A percentile compares a stretch with the other conserved stretches of the same genome.
These are phyloP conservation scores for Aureobasidium pullulans DNA, from an alignment of 2,329 filamentous ascomycete species.

Conservation along the genomic window DNA sequence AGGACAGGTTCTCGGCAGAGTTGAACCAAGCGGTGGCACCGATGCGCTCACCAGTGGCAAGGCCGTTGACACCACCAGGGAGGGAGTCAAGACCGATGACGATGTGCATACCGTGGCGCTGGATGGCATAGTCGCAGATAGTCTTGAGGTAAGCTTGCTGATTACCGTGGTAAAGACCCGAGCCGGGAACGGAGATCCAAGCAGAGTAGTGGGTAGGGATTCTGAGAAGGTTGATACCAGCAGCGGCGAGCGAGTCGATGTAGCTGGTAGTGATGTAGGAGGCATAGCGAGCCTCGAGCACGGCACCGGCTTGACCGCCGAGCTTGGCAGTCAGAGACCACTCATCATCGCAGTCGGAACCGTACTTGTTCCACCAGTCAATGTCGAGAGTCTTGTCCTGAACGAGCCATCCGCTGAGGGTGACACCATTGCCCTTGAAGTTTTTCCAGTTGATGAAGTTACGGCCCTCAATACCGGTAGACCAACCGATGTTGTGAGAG, in stretches of 20 bases:
- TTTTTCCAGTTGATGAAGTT: constrained; percentile 19
- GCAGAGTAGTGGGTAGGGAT: constrained; percentile 16
- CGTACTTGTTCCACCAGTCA: constrained; percentile 10
- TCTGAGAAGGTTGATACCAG: constrained; percentile 14
- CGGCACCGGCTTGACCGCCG: constrained; percentile 22
- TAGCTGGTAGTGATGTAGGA: constrained; percentile 18
- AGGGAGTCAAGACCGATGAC: constrained; percentile 29
- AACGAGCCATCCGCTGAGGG: constrained; percentile 29
- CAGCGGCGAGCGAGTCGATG: constrained; percentile 14
- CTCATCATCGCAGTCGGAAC: constrained; percentile 24
- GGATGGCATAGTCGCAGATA: constrained; percentile 27
- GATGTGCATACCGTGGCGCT: constrained; percentile 30
- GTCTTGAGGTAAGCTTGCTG: constrained; percentile 14
- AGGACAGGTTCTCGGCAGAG: constrained; percentile 28
- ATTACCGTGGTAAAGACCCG: constrained; percentile 14
- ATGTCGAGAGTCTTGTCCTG: constrained; percentile 21
- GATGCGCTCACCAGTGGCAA: constrained; percentile 21
- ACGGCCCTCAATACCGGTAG: neutral
- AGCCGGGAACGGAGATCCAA: constrained; percentile 14
- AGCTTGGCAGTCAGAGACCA: constrained; percentile 29
- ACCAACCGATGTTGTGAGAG: constrained; percentile 6
- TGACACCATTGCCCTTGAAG: constrained; percentile 21
- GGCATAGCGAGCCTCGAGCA: constrained; percentile 27
- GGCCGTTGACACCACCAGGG: constrained; percentile 28
- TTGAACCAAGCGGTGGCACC: constrained; percentile 21